A percentile compares a stretch with the other conserved stretches of the same genome.
These are phyloP conservation scores for Heliosperma pusillum DNA, from an alignment of 148 eudicot genomes.

Conservation along the genomic window DNA sequence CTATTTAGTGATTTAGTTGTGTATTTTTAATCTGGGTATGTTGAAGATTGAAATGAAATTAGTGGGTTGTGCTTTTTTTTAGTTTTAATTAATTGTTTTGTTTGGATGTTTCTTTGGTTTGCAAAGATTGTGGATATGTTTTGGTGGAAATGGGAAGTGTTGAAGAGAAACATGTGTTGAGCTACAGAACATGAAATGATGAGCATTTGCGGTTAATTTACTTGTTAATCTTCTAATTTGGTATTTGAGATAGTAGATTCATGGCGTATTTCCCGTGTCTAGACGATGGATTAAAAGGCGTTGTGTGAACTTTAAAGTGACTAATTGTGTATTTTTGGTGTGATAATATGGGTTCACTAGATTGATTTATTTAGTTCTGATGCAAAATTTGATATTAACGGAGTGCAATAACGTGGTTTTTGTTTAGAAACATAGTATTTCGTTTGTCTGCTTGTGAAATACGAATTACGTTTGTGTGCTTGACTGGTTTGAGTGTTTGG, in stretches of 20 bases:
- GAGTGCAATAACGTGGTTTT: not conserved
- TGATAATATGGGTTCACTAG: not conserved
- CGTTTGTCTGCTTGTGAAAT: not conserved
- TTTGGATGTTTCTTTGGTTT: not conserved
- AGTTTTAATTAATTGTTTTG: not conserved
- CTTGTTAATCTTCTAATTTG: not conserved
- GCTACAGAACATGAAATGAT: not conserved
- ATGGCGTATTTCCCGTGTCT: not conserved
- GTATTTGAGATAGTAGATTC: not conserved
- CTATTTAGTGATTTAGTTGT: not conserved
- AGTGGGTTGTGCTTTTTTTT: not conserved
- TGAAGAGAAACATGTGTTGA: not conserved
- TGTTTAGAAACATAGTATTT: not conserved
- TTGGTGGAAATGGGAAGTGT: not conserved
- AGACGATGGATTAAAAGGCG: not conserved
- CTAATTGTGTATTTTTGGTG: not conserved
- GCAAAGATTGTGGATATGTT: not conserved
- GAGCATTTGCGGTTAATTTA: not conserved
- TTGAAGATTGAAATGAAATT: conserved; percentile 4
- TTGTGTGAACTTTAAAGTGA: not conserved
- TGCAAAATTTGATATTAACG: not conserved
- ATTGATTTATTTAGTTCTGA: not conserved
- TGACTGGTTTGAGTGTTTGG: not conserved
- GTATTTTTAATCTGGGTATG: conserved; percentile 1
- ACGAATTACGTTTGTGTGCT: not conserved